Evolutionary conservation across 1,139 yeast species (phyloP), one percentile per base, ranked within the genome.

Genomic region (Diutina siamensis): DNA sequence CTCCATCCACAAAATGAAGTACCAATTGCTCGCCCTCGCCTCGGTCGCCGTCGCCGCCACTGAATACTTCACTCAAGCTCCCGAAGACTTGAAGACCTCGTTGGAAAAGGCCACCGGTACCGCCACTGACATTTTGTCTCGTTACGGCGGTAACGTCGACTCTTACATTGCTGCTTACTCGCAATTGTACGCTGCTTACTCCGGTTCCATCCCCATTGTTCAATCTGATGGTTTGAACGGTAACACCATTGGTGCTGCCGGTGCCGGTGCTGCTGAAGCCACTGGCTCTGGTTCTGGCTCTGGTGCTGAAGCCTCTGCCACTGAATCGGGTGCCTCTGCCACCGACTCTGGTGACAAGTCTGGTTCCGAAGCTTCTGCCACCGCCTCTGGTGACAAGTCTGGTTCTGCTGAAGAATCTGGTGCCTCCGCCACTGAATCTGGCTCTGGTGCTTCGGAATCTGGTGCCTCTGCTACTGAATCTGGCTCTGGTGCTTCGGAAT

Each of bases 11-110:
- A 21, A 4, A 8, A 38, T 38, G 42, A 38, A 25, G 32, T 38
- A 38, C 33, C 42, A 25, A 38, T 38, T 38, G 28, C 18, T 38
- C 21, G 42, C 42, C 22, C 42, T 38, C 15, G 42, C 42, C 7
- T 7, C 32, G 20, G 40, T 13, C 15, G 42, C 21, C 13, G 32
- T 20, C 21, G 36, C 36, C 20, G 42, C 42, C 21, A 32, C 20
- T 8, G 31, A 22, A 27, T 38, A 22, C 33, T n/a, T 25, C 21
- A 38, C 42, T 25, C 31, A 15, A 12, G 13, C 31, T 10, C 42
- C 42, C 7, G 31, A 22, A 22, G 21, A 38, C 4, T 13, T 38
- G 42, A 35, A 35, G 28, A 35, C 19, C n/a, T 35, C 40, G 12
- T 20, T 35, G 17, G 27, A 20, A 21, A 15, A 15, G 9, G 40